Evolutionary conservation across 495 filamentous ascomycete species (phyloP).

Genomic region (Xylaria flabelliformis): DNA sequence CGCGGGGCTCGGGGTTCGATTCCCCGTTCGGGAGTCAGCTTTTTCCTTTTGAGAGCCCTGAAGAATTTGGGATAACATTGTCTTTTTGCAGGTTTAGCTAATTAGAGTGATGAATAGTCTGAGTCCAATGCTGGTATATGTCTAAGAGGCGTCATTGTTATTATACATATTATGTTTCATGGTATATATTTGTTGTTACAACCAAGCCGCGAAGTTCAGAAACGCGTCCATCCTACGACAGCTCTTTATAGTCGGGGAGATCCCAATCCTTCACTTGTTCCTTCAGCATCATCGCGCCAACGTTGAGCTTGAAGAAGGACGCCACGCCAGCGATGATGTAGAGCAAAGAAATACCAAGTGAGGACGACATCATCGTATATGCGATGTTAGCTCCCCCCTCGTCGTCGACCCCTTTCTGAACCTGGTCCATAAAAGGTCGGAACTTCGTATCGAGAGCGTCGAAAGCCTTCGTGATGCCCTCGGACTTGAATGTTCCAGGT

Average conservation of each 20-base stretch:
- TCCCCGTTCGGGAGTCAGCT: slow-evolving; percentile 54
- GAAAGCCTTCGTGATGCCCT: slow-evolving; percentile 30
- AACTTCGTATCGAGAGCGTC: slow-evolving; percentile 50
- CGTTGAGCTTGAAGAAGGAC: slow-evolving; percentile 45
- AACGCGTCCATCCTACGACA: slow-evolving; percentile 22
- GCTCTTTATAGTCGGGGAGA: slow-evolving; percentile 50
- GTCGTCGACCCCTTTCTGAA: slow-evolving; percentile 44
- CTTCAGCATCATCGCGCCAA: slow-evolving; percentile 42
- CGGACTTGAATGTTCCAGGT: background rate
- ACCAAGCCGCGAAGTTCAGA: background rate
- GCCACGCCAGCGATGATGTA: slow-evolving; percentile 41
- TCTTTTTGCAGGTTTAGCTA: background rate
- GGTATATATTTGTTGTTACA: background rate
- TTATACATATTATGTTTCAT: background rate
- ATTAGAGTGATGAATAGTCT: background rate
- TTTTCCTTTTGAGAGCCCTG: background rate
- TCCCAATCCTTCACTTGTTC: slow-evolving; percentile 48
- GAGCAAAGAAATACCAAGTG: slow-evolving; percentile 40
- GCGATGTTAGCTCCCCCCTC: slow-evolving; percentile 7
- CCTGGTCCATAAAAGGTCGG: slow-evolving; percentile 50
- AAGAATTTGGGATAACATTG: background rate
- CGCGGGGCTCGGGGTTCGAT: slow-evolving; percentile 59
- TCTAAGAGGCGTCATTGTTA: background rate
- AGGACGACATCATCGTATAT: slow-evolving; percentile 37
- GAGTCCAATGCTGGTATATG: background rate